A percentile compares a stretch with the other conserved stretches of the same genome.
Conservation (phyloP, 148 eudicot genomes). For the Persicaria maculosa region DNA sequence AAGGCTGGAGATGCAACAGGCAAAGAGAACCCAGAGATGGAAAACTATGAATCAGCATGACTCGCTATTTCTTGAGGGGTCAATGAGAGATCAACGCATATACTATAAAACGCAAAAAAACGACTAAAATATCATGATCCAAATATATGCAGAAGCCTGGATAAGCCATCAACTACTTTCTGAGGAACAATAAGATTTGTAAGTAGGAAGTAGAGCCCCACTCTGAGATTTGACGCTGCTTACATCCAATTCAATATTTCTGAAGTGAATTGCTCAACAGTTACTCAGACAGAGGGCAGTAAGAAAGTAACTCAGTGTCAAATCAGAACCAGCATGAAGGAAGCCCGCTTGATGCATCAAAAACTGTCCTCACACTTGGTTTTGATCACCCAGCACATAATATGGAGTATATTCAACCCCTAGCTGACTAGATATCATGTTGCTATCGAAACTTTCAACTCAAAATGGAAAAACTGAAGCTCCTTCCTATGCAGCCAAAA, state of each 20-base stretch:
- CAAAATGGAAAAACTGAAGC: constrained; percentile 22
- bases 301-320: constrained; percentile 27
- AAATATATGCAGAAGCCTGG: constrained; percentile 36
- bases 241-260: constrained; percentile 34
- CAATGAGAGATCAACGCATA: constrained; percentile 36
- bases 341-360: constrained; percentile 31
- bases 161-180: constrained; percentile 27
- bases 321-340: constrained; percentile 24
- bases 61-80: constrained; percentile 33
- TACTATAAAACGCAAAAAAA: constrained; percentile 31
- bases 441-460: constrained; percentile 21
- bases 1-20: constrained; percentile 57
- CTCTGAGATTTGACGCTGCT: constrained; percentile 33
- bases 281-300: constrained; percentile 23
- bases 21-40: constrained; percentile 42
- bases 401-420: constrained; percentile 24
- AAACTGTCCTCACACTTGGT: constrained; percentile 32
- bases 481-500: constrained; percentile 15
- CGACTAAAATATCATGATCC: constrained; percentile 34
- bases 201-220: constrained; percentile 24
- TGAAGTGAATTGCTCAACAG: constrained; percentile 36
- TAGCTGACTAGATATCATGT: constrained; percentile 20
- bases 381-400: constrained; percentile 26
- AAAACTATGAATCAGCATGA: constrained; percentile 58
- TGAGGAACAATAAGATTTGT: constrained; percentile 23